Conservation (phyloP, 768 basidiomycete genomes). For the Pholiota microspora region DNA sequence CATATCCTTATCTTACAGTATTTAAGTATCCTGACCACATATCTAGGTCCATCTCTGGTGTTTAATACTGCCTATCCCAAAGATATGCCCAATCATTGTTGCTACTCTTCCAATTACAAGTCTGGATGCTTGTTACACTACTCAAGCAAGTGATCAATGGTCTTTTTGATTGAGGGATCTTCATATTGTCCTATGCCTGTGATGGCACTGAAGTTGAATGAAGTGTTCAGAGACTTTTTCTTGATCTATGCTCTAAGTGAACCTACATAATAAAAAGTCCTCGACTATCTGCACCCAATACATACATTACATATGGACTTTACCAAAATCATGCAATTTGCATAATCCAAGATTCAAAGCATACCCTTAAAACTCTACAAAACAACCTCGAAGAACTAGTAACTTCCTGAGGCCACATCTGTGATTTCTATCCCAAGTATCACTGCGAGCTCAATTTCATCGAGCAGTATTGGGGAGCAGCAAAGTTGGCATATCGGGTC, state of each 20-base stretch:
- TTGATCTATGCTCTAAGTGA: slow-evolving; percentile 6
- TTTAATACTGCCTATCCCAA: slow-evolving; percentile 28
- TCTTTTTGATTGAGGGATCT: slow-evolving; percentile 20
- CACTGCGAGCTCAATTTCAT: slow-evolving; percentile 10
- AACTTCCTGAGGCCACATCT: not conserved
- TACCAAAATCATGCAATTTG: slow-evolving; percentile 20
- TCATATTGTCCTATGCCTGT: slow-evolving; percentile 29
- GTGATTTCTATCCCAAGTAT: too few relatives aligned
- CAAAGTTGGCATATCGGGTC: too few relatives aligned
- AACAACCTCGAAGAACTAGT: slow-evolving; percentile 26
- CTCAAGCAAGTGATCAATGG: slow-evolving; percentile 10
- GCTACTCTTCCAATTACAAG: slow-evolving; percentile 29
- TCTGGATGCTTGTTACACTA: slow-evolving; percentile 18
- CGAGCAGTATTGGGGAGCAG: slow-evolving; percentile 21
- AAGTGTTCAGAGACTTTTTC: slow-evolving; percentile 16
- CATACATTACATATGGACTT: slow-evolving; percentile 10
- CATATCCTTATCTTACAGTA: too few relatives aligned
- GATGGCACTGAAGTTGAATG: slow-evolving; percentile 35
- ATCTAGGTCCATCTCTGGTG: slow-evolving; percentile 32
- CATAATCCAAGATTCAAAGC: slow-evolving; percentile 35
- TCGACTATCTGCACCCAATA: not conserved
- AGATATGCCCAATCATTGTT: slow-evolving; percentile 32
- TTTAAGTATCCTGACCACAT: too few relatives aligned
- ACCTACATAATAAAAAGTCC: slow-evolving; percentile 9
- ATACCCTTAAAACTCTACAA: slow-evolving; percentile 30